Conservation (phyloP, 495 filamentous ascomycete genomes). For the Podospora appendiculata region DNA sequence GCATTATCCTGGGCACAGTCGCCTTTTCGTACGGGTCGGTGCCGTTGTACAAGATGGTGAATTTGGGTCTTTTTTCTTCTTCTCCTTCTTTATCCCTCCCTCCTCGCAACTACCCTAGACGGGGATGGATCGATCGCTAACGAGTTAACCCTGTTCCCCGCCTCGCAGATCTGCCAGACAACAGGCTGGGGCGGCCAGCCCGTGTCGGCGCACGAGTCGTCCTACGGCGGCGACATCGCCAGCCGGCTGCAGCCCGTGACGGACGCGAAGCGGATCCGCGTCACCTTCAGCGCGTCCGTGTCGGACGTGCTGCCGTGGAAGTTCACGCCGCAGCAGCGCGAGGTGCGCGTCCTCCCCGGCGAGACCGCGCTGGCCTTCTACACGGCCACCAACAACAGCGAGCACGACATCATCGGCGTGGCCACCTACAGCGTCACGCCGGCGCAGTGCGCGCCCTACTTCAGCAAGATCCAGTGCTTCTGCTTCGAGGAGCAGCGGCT, state of each 20-base stretch:
- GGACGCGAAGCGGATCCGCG: conserved; percentile 74
- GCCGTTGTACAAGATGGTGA: conserved; percentile 90
- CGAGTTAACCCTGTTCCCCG: neutral
- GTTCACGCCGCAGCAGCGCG: conserved; percentile 92
- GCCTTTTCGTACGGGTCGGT: conserved; percentile 93
- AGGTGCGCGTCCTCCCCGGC: conserved; percentile 89
- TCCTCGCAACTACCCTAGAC: neutral
- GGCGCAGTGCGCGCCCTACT: conserved; percentile 92
- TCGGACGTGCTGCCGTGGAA: conserved; percentile 97
- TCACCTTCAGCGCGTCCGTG: conserved; percentile 92
- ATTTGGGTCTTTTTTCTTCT: conserved; percentile 21
- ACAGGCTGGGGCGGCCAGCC: conserved; percentile 95
- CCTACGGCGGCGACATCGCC: conserved; percentile 49
- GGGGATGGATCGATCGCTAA: neutral
- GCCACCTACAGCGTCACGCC: conserved; percentile 97
- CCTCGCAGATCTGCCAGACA: conserved; percentile 82
- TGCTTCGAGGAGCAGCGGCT: conserved; percentile 94
- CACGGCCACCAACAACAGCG: conserved; percentile 85
- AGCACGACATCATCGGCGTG: conserved; percentile 91
- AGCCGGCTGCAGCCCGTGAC: conserved; percentile 72
- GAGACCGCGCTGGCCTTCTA: conserved; percentile 98
- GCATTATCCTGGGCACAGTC: conserved; percentile 81
- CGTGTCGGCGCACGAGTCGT: conserved; percentile 62
- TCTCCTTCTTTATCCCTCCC: neutral
- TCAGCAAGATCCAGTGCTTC: conserved; percentile 99